Evolutionary conservation across 345 rosid species (phyloP).

Genomic region (Dipteronia dyeriana): DNA sequence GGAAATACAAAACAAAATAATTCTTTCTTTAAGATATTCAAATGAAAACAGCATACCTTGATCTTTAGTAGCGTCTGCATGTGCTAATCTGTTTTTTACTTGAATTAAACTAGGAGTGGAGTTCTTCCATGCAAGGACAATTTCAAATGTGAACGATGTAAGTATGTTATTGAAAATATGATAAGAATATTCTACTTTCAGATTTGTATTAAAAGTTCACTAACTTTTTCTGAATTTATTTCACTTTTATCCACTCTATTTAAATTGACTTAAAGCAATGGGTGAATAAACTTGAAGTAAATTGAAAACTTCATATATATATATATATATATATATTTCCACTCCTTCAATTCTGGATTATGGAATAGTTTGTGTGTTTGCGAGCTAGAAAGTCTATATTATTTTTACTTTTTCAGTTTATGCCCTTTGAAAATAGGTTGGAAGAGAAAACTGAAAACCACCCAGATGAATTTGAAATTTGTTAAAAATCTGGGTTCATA

Average conservation of each 20-base stretch:
- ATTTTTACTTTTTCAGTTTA: too few species aligned
- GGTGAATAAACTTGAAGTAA: too few species aligned
- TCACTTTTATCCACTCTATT: neutral
- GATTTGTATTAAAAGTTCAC: neutral
- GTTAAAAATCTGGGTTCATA: too few species aligned
- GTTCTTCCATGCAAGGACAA: constrained; percentile 56
- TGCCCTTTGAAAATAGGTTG: too few species aligned
- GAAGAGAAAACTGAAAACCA: too few species aligned
- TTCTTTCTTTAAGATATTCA: neutral
- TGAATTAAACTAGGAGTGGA: constrained; percentile 31
- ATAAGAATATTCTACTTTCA: neutral
- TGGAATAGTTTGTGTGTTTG: too few species aligned
- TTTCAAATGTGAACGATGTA: constrained; percentile 58
- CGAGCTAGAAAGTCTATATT: too few species aligned
- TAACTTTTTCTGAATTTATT: neutral
- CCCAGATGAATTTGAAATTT: too few species aligned
- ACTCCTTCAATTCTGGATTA: too few species aligned
- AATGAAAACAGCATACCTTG: neutral
- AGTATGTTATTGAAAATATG: constrained; percentile 26
- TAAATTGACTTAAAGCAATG: neutral
- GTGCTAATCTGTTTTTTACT: neutral
- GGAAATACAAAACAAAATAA: neutral
- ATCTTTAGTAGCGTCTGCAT: neutral
- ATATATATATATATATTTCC: neutral
- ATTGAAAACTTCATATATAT: neutral